Percentiles rank a stretch among this genome's conserved stretches.
Conservation (phyloP, 768 basidiomycete species). For the Scleroderma bovista region DNA sequence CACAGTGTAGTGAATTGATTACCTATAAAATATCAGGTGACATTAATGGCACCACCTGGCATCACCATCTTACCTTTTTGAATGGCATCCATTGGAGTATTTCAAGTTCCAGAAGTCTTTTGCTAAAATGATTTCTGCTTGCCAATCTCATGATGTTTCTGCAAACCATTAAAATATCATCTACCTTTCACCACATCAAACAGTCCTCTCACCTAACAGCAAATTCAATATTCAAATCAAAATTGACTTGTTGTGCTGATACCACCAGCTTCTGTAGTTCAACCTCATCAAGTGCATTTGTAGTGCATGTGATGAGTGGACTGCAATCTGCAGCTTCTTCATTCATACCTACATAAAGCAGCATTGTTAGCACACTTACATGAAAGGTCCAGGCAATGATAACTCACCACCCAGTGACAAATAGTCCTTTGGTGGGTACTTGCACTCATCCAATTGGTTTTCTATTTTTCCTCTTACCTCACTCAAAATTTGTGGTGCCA, state of each 20-base stretch:
- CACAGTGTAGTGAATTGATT: background rate
- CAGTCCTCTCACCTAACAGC: background rate
- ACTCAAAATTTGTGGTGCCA: conserved; percentile 6
- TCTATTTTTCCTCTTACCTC: background rate
- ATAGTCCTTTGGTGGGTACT: background rate
- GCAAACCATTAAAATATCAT: background rate
- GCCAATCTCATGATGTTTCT: background rate
- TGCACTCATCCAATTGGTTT: background rate
- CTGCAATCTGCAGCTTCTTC: background rate
- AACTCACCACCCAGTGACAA: background rate
- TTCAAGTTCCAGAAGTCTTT: background rate
- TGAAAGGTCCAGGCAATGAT: background rate
- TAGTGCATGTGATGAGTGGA: background rate
- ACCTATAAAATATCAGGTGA: background rate
- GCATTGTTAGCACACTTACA: background rate
- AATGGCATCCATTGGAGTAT: background rate
- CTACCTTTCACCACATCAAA: background rate
- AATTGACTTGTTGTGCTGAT: background rate
- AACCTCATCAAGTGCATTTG: background rate
- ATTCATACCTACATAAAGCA: background rate
- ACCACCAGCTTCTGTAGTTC: background rate
- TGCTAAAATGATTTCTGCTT: background rate
- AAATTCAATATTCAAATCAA: background rate
- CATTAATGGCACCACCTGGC: too few species aligned
- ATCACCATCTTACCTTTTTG: background rate